Conservation (phyloP, 1,284 basidiomycete species). For the Cystobasidium sp. region DNA sequence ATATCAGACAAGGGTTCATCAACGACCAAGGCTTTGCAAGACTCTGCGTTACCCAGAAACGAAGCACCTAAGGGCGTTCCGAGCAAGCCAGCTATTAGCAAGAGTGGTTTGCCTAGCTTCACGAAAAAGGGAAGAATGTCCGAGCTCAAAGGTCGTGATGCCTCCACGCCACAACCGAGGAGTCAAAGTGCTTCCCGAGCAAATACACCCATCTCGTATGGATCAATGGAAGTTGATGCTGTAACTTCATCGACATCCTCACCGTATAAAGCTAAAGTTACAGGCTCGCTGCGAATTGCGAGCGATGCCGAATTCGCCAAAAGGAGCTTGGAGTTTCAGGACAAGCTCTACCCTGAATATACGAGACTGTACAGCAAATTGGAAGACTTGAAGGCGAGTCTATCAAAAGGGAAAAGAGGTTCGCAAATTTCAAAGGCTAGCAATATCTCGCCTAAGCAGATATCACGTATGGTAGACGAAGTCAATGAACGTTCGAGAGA, state of each 20-base stretch:
- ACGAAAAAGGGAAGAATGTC: conserved; percentile 35
- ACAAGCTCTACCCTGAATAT: conserved; percentile 28
- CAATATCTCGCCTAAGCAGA: background rate
- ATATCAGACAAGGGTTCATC: too few relatives aligned
- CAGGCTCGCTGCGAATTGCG: conserved; percentile 7
- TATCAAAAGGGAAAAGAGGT: background rate
- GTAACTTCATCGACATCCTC: background rate
- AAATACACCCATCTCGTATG: conserved; percentile 28
- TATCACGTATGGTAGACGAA: conserved; percentile 24
- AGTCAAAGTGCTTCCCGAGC: conserved; percentile 29
- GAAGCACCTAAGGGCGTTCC: background rate
- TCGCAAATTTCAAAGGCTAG: background rate
- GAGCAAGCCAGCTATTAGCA: background rate
- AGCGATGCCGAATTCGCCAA: conserved; percentile 23
- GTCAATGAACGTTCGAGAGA: conserved; percentile 29
- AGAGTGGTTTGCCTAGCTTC: conserved; percentile 26
- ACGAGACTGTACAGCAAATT: background rate
- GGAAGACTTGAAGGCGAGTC: conserved; percentile 16
- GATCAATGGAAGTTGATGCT: background rate
- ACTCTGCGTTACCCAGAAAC: background rate
- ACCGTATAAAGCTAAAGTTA: background rate
- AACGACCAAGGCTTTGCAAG: background rate
- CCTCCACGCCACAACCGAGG: background rate
- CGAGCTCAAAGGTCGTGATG: conserved; percentile 13
- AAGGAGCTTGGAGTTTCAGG: background rate